Evolutionary conservation across 768 basidiomycete species (phyloP).

Genomic region (Rhizopogon sp.): DNA sequence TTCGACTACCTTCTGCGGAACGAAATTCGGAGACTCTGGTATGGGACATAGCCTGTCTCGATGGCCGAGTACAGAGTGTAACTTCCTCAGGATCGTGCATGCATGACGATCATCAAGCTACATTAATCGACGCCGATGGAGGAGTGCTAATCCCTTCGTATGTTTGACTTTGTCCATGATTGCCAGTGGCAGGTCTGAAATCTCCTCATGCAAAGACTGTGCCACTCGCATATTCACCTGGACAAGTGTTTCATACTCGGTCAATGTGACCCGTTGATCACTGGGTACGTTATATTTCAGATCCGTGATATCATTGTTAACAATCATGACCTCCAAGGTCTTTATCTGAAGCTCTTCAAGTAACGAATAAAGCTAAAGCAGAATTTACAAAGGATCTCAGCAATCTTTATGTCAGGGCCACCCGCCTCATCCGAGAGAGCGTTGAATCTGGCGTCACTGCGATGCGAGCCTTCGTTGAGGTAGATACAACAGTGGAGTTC

Average conservation of each 20-base stretch:
- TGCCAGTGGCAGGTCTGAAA: conserved; percentile 16
- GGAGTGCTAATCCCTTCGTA: conserved; percentile 30
- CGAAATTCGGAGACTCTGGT: conserved; percentile 18
- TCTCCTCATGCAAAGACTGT: conserved; percentile 29
- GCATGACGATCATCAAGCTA: neutral
- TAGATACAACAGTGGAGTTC: conserved; percentile 49
- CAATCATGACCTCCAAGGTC: conserved; percentile 28
- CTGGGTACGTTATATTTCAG: conserved; percentile 37
- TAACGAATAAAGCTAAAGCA: conserved; percentile 49
- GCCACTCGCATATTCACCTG: conserved; percentile 62
- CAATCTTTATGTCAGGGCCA: conserved; percentile 49
- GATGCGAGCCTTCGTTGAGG: conserved; percentile 67
- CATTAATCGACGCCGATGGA: conserved; percentile 18
- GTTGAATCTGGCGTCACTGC: conserved; percentile 57
- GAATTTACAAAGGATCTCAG: conserved; percentile 35
- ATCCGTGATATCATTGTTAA: conserved; percentile 1
- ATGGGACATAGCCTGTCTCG: conserved; percentile 28
- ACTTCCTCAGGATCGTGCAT: conserved; percentile 8
- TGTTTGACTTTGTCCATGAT: conserved; percentile 3
- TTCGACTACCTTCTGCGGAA: conserved; percentile 26
- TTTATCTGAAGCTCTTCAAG: conserved; percentile 49
- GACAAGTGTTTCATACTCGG: conserved; percentile 67
- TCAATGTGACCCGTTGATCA: conserved; percentile 43
- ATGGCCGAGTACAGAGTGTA: conserved; percentile 23
- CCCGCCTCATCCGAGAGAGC: conserved; percentile 50